These are phyloP conservation scores for Marsdenia floribunda DNA, from an alignment of 257 asterid genomes.

Conservation along the genomic window DNA sequence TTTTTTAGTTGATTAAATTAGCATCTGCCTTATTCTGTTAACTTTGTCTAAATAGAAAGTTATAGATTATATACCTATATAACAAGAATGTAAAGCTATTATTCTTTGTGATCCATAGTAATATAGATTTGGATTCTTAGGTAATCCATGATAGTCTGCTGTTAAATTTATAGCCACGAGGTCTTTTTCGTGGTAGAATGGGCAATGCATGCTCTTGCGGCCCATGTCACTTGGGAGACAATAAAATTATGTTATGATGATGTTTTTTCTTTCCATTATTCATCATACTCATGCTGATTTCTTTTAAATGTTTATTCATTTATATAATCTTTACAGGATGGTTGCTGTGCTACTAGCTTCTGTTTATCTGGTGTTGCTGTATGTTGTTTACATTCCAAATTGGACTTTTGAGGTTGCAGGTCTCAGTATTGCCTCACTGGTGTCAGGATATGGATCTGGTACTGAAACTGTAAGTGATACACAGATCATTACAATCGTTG, in stretches of 20 bases:
- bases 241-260: not conserved
- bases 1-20: not conserved
- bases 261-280: not conserved
- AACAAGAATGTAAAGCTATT: not conserved
- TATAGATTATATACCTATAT: not conserved
- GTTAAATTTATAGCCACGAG: not conserved
- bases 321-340: constrained; percentile 37
- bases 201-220: not conserved
- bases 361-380: constrained; percentile 53
- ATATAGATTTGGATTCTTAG: not conserved
- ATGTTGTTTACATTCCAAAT: constrained; percentile 70
- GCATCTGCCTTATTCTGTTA: not conserved
- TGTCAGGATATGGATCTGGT: constrained; percentile 35
- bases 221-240: not conserved
- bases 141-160: not conserved
- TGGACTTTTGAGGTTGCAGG: constrained; percentile 61
- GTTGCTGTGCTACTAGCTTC: constrained; percentile 47
- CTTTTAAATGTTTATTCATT: constrained; percentile 11
- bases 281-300: constrained; percentile 14
- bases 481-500: constrained; percentile 13
- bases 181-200: not conserved
- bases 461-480: constrained; percentile 49
- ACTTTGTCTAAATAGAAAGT: not conserved
- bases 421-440: constrained; percentile 27
- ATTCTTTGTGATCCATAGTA: not conserved